These are phyloP conservation scores for Fusarium sacchari DNA, from an alignment of 2,329 filamentous ascomycete species.

Conservation along the genomic window DNA sequence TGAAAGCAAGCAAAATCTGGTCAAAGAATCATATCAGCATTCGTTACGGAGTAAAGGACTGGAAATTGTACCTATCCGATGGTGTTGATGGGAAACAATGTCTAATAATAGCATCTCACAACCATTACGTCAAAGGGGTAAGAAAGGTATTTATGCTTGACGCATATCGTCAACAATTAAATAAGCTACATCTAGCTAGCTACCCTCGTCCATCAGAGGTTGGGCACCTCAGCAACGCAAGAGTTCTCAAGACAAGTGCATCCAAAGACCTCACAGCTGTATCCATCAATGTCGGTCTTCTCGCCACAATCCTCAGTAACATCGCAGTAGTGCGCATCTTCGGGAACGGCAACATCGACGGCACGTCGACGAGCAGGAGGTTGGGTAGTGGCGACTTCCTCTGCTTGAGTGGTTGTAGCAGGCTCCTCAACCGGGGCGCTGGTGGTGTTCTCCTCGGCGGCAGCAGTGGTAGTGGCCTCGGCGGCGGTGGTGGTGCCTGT, in stretches of 20 bases:
- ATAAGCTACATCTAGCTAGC: background rate
- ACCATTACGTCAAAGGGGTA: rapidly evolving
- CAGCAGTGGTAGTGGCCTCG: background rate
- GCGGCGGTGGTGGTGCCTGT: background rate
- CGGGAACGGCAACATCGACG: background rate
- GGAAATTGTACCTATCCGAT: background rate
- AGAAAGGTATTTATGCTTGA: background rate
- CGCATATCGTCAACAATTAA: background rate
- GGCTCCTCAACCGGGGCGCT: background rate
- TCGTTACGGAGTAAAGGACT: rapidly evolving
- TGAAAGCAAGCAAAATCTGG: background rate
- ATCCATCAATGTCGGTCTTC: background rate
- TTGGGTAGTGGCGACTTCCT: background rate
- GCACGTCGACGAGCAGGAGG: background rate
- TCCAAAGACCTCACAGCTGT: background rate
- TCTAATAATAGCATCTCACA: background rate
- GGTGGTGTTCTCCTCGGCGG: background rate
- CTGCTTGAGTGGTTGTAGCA: background rate
- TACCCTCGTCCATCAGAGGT: background rate
- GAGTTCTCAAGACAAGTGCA: background rate
- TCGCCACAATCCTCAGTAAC: background rate
- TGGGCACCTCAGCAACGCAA: background rate
- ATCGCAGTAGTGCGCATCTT: background rate
- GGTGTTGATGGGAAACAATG: too few species aligned
- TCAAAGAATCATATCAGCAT: background rate